phyloP scores from a whole-genome alignment of 441 rosid genomes.

The Syzygium malaccense region DNA sequence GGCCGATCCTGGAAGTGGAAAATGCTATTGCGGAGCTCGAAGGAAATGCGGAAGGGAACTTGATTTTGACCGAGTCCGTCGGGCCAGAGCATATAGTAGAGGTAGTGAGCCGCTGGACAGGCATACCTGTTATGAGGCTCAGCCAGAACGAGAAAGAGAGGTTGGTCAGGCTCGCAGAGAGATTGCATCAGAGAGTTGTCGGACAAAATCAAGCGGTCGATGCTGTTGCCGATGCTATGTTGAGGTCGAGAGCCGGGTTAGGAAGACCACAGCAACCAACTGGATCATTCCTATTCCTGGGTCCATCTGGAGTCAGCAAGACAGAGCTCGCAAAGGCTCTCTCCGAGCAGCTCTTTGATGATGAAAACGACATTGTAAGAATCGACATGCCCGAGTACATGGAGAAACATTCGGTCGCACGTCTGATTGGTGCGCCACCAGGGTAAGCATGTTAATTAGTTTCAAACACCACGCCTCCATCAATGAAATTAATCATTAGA shows the following conservation, averaged over 20 bases:
- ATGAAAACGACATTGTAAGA: slow-evolving; percentile 71
- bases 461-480: background rate
- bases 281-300: slow-evolving; percentile 84
- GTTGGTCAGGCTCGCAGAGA: slow-evolving; percentile 65
- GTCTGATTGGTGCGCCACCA: slow-evolving; percentile 92
- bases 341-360: slow-evolving; percentile 90
- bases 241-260: slow-evolving; percentile 85
- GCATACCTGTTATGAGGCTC: slow-evolving; percentile 89
- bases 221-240: slow-evolving; percentile 83
- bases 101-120: slow-evolving; percentile 97
- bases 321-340: slow-evolving; percentile 97
- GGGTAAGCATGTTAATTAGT: slow-evolving; percentile 31
- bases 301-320: slow-evolving; percentile 97
- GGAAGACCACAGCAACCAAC: slow-evolving; percentile 98
- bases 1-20: slow-evolving; percentile 78
- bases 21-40: slow-evolving; percentile 59
- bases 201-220: slow-evolving; percentile 79
- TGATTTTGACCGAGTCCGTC: slow-evolving; percentile 76
- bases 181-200: slow-evolving; percentile 79
- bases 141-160: slow-evolving; percentile 82
- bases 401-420: slow-evolving; percentile 90
- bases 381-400: slow-evolving; percentile 93
- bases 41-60: slow-evolving; percentile 44
- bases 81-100: slow-evolving; percentile 92
- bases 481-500: background rate